Conservation (phyloP, 148 eudicot genomes). For the Chenopodium formosanum region DNA sequence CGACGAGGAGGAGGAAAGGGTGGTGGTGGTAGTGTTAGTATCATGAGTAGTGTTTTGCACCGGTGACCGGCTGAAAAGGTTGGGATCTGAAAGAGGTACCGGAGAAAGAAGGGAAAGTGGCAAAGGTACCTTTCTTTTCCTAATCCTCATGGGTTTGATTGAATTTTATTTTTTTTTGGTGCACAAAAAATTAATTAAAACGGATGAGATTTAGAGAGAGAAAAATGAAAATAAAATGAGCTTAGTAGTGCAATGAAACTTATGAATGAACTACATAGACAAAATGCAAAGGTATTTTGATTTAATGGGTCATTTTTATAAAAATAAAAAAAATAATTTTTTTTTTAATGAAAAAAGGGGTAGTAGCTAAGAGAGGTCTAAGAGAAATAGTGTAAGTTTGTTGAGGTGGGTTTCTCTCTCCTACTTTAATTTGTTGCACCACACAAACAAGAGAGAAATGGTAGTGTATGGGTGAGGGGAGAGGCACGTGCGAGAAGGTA, state of each 20-base stretch:
- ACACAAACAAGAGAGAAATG: slow-evolving; percentile 15
- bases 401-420: slow-evolving; percentile 23
- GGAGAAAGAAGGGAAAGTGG: slow-evolving; percentile 47
- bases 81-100: slow-evolving; percentile 45
- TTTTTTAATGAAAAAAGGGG: background rate
- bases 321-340: no score
- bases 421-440: slow-evolving; percentile 38
- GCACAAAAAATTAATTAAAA: background rate
- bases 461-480: slow-evolving; percentile 35
- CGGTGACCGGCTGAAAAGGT: slow-evolving; percentile 45
- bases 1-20: background rate
- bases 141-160: slow-evolving; percentile 53
- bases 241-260: background rate
- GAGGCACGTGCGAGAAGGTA: slow-evolving; percentile 34
- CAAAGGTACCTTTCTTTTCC: slow-evolving; percentile 56
- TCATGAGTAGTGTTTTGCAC: slow-evolving; percentile 19
- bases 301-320: background rate
- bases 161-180: background rate
- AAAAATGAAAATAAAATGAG: no score
- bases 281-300: no score
- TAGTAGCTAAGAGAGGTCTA: slow-evolving; percentile 8
- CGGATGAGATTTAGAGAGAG: background rate
- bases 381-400: slow-evolving; percentile 21
- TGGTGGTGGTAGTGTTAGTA: background rate
- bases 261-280: no score